Evolutionary conservation across 345 rosid genomes (phyloP), one percentile per base, ranked within the genome.

Genomic region (Gossypium stocksii): DNA sequence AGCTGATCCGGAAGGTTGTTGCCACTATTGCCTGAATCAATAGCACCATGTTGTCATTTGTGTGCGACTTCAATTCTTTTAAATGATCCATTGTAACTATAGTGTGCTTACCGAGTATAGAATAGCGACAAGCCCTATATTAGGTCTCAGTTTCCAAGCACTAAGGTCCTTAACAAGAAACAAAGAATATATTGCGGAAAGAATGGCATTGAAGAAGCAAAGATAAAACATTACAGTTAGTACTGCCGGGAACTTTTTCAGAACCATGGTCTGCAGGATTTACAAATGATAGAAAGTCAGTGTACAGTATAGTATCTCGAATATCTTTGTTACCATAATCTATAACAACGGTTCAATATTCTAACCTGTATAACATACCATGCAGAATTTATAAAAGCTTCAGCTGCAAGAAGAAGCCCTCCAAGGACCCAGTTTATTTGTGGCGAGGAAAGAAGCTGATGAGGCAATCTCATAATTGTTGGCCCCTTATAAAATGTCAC

Each of bases 401-500:
- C 88, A 2, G 67, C 75, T 66, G 88, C 91, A 2, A 89, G 84
- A 68, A 88, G 85, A 58, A 86, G 67, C 67, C 92, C 97, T 1
- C 92, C 98, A 0, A 82, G 15, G 71, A 83, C 74, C 94, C 93
- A 93, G 41, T 79, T 82, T 52, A 77, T 72, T n/a, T 80, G 77
- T 20, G 73, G 78, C n/a, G 73, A 52, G 71, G 71, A 74, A 72
- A 74, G 73, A 34, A 80, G 74, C 13, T n/a, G 80, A 73, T 67
- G 72, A 49, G 81, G 74, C 54, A 81, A 54, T 29, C 13, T 76
- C n/a, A 76, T 23, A 51, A 87, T 46, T 59, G 80, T 75, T 20
- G 88, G 86, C 2, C 94, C 97, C 74, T 86, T 83, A 77, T 88
- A 89, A 45, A 85, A 87, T 58, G 92, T 89, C 43, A 86, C 85